Evolutionary conservation across 2,329 filamentous ascomycete species (phyloP).

Genomic region (Paecilomyces fulvus): DNA sequence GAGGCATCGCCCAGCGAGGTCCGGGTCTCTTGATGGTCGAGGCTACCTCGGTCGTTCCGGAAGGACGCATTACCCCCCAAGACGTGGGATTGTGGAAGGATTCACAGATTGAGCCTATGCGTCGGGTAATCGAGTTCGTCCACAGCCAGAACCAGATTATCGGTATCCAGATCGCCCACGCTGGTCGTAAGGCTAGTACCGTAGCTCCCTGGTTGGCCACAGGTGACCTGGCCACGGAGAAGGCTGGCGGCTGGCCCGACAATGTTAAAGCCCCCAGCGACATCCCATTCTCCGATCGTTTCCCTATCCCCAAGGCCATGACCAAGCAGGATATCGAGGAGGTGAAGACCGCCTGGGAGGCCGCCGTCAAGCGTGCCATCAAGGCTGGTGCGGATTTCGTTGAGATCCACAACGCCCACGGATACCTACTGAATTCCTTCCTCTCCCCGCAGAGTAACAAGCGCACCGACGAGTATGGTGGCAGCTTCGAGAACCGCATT

Average conservation of each 20-base stretch:
- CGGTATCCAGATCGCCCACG: conserved; percentile 74
- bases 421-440: conserved; percentile 66
- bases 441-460: conserved; percentile 61
- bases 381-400: conserved; percentile 67
- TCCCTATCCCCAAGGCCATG: conserved; percentile 58
- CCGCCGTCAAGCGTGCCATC: conserved; percentile 52
- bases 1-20: conserved; percentile 68
- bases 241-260: conserved; percentile 47
- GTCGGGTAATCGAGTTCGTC: conserved; percentile 63
- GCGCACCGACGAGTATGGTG: conserved; percentile 50
- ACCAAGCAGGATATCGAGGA: conserved; percentile 58
- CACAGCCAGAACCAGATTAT: conserved; percentile 71
- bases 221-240: conserved; percentile 35
- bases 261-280: conserved; percentile 51
- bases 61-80: conserved; percentile 70
- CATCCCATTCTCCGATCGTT: conserved; percentile 53
- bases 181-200: conserved; percentile 57
- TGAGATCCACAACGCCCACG: conserved; percentile 73
- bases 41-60: conserved; percentile 64
- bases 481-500: conserved; percentile 54
- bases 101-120: conserved; percentile 63
- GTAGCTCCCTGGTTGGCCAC: conserved; percentile 43
- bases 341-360: conserved; percentile 55
- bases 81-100: conserved; percentile 66
- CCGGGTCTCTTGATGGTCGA: conserved; percentile 68